Evolutionary conservation across 148 eudicot species (phyloP), one percentile per base, ranked within the genome.

Genomic region (Diospyros lotus): DNA sequence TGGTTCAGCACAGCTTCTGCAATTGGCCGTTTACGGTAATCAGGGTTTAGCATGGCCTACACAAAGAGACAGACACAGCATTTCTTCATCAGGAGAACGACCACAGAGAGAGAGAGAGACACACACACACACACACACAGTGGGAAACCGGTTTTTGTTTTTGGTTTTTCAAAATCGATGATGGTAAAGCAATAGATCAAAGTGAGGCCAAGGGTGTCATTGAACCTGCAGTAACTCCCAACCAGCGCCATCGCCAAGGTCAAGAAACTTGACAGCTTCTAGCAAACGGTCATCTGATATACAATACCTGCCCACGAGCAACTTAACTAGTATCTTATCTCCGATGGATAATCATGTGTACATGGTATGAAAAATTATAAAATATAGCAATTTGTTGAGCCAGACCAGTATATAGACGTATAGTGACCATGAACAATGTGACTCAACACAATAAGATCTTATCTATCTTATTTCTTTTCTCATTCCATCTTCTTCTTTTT

Each of bases 211-310:
- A 71, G 60, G 62, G 46, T n/a, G 38, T 61, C n/a, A 39, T 12
- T 41, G 52, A 66, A 95, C 99, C 97, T 95, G 96, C 71, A 92
- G 91, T 71, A 95, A 82, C 79, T 92, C 94, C 99, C 99, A 95
- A 48, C 99, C 99, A 68, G 99, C 92, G 66, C 97, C 96, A 75
- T 82, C 84, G 46, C 97, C 94, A 62, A 89, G 85, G 83, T 95
- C 99, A 77, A 95, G 83, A 84, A 90, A 95, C 72, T 83, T 88
- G 69, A 95, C 99, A 81, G 99, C 94, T 81, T 92, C 97, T 46
- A 82, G 69, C 80, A 90, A 82, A 68, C 92, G 86, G 74, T 95
- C 97, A 86, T 95, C 99, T 2, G 92, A 97, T 83, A 84, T 81
- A 85, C 99, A 95, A 68, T 95, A 95, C 74, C 99, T 95, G 87